These are phyloP conservation scores for Venturia carpophila DNA, from an alignment of 2,329 filamentous ascomycete species.

Conservation along the genomic window DNA sequence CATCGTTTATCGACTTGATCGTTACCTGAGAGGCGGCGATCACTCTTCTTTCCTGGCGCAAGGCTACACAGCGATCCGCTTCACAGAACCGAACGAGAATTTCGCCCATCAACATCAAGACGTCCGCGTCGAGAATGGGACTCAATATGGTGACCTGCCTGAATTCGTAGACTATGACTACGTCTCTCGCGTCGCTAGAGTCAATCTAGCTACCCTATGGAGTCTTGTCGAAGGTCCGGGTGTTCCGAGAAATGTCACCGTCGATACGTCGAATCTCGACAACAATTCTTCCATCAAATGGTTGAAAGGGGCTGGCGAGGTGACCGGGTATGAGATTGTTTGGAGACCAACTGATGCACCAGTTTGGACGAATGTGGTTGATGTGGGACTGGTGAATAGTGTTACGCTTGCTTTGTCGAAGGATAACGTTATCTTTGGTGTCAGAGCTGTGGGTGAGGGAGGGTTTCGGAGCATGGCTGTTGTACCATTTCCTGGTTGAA, in stretches of 20 bases:
- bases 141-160: constrained; percentile 48
- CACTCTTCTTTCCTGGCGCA: constrained; percentile 48
- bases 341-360: constrained; percentile 46
- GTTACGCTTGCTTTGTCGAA: constrained; percentile 45
- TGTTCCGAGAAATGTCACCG: constrained; percentile 41
- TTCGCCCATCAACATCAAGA: constrained; percentile 53
- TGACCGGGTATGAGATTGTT: constrained; percentile 47
- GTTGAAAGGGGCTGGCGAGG: constrained; percentile 31
- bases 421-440: constrained; percentile 52
- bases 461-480: constrained; percentile 38
- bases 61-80: constrained; percentile 49
- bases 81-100: constrained; percentile 52
- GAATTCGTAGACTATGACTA: constrained; percentile 53
- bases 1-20: constrained; percentile 49
- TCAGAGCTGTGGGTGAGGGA: constrained; percentile 44
- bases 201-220: constrained; percentile 50
- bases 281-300: constrained; percentile 47
- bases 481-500: constrained; percentile 1
- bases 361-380: constrained; percentile 43
- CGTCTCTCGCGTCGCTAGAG: constrained; percentile 45
- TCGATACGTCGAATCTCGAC: constrained; percentile 40
- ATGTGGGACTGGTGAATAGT: constrained; percentile 42
- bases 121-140: constrained; percentile 41
- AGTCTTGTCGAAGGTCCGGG: constrained; percentile 46
- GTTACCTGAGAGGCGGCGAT: constrained; percentile 50